Conservation (phyloP, 2,329 filamentous ascomycete species). For the Talaromyces sp. region DNA sequence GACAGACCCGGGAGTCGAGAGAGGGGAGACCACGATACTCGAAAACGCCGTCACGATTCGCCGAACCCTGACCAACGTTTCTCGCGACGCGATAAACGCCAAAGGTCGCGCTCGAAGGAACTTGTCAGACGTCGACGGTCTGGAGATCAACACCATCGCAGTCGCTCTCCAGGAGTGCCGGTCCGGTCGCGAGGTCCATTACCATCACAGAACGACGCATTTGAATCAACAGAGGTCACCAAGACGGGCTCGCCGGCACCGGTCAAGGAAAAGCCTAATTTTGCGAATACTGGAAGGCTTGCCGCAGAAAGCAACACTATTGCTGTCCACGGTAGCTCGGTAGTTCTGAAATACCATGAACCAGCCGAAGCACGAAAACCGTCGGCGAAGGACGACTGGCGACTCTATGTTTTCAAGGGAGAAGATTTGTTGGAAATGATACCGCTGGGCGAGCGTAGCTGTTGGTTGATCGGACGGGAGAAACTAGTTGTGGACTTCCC, state of each 20-base stretch:
- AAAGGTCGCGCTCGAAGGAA: constrained; percentile 20
- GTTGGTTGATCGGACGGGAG: constrained; percentile 87
- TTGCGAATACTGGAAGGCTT: constrained; percentile 71
- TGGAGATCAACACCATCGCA: constrained; percentile 26
- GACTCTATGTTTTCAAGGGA: constrained; percentile 88
- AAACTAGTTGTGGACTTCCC: constrained; percentile 73
- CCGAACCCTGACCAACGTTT: constrained; percentile 8
- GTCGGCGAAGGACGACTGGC: constrained; percentile 73
- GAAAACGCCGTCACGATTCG: constrained; percentile 14
- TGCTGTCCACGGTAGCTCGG: constrained; percentile 55
- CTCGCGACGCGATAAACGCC: constrained; percentile 13
- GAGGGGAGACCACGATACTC: constrained; percentile 11
- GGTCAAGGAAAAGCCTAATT: constrained; percentile 78
- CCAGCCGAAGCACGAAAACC: constrained; percentile 89
- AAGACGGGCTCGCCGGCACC: constrained; percentile 30
- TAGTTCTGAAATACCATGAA: constrained; percentile 93
- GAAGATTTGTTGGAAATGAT: constrained; percentile 76
- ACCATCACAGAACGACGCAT: constrained; percentile 47
- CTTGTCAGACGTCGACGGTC: constrained; percentile 25
- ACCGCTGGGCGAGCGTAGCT: constrained; percentile 70
- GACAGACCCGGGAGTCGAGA: constrained; percentile 24
- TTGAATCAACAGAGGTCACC: constrained; percentile 32
- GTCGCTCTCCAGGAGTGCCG: constrained; percentile 26
- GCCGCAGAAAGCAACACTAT: constrained; percentile 86
- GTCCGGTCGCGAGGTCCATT: constrained; percentile 40